These are phyloP conservation scores for Ambrosiella beaveri DNA, from an alignment of 2,329 filamentous ascomycete genomes.

Conservation along the genomic window DNA sequence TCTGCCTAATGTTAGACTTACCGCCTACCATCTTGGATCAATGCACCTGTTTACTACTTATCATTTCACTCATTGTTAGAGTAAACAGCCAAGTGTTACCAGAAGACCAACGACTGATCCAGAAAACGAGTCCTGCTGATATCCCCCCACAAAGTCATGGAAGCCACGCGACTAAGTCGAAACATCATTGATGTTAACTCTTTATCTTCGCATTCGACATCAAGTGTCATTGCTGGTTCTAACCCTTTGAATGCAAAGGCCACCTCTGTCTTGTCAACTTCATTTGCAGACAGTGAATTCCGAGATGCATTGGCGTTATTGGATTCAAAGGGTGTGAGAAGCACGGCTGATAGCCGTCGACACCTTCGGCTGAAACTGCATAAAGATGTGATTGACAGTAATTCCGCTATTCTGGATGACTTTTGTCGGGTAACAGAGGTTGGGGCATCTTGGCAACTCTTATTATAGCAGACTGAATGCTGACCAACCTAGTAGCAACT, in stretches of 20 bases:
- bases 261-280: conserved; percentile 71
- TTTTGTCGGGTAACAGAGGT: conserved; percentile 84
- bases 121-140: not conserved
- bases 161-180: not conserved
- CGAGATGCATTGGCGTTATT: conserved; percentile 66
- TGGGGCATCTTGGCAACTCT: conserved; percentile 17
- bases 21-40: too few relatives aligned
- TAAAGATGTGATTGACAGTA: conserved; percentile 82
- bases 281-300: conserved; percentile 84
- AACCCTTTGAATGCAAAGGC: conserved; percentile 64
- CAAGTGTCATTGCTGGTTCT: conserved; percentile 18
- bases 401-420: conserved; percentile 73
- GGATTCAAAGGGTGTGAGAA: conserved; percentile 52
- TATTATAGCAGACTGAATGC: not conserved
- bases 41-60: too few relatives aligned
- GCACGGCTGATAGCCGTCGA: conserved; percentile 61
- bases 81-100: too few relatives aligned
- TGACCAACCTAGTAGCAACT: conserved; percentile 47
- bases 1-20: too few relatives aligned
- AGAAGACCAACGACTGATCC: not conserved
- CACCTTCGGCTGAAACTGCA: conserved; percentile 69
- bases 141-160: conserved; percentile 2
- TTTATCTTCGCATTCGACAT: conserved; percentile 18
- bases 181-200: conserved; percentile 1
- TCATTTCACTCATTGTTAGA: too few relatives aligned